phyloP scores from a whole-genome alignment of 768 basidiomycete genomes.

The Russula ochroleuca region DNA sequence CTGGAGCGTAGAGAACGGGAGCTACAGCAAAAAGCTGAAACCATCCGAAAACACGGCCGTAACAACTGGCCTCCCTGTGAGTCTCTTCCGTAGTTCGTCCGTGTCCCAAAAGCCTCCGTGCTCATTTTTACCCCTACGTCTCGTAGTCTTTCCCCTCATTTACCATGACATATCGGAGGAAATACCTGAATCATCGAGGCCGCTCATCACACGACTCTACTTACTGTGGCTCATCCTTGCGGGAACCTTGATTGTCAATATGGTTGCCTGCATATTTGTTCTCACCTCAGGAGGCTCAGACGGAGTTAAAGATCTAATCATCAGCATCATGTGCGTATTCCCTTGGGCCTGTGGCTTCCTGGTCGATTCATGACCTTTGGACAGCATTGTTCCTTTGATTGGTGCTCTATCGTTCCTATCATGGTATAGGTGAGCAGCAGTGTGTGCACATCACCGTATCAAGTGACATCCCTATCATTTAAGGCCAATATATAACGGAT shows the following conservation, averaged over 20 bases:
- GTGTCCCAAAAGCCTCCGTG: background rate
- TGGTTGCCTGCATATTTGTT: constrained; percentile 85
- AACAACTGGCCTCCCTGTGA: constrained; percentile 94
- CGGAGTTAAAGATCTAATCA: constrained; percentile 76
- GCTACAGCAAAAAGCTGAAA: constrained; percentile 60
- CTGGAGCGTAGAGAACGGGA: constrained; percentile 76
- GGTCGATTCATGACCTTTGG: constrained; percentile 30
- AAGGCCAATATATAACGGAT: constrained; percentile 95
- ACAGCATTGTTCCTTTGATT: constrained; percentile 78
- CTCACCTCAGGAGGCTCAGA: constrained; percentile 71
- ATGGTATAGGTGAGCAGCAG: constrained; percentile 79
- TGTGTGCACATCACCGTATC: constrained; percentile 17
- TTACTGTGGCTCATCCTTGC: constrained; percentile 91
- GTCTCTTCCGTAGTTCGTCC: constrained; percentile 33
- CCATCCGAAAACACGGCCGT: constrained; percentile 67
- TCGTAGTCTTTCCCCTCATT: constrained; percentile 84
- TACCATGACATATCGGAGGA: constrained; percentile 91
- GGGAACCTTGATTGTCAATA: constrained; percentile 78
- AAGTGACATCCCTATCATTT: constrained; percentile 18
- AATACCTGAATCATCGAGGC: constrained; percentile 76
- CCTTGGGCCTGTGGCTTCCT: background rate
- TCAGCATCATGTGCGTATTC: constrained; percentile 67
- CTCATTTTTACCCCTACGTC: background rate
- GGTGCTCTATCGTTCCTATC: constrained; percentile 76
- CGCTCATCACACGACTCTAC: constrained; percentile 81